These are phyloP conservation scores for Fraxinus ornus DNA, from an alignment of 305 asterid species.

Conservation along the genomic window DNA sequence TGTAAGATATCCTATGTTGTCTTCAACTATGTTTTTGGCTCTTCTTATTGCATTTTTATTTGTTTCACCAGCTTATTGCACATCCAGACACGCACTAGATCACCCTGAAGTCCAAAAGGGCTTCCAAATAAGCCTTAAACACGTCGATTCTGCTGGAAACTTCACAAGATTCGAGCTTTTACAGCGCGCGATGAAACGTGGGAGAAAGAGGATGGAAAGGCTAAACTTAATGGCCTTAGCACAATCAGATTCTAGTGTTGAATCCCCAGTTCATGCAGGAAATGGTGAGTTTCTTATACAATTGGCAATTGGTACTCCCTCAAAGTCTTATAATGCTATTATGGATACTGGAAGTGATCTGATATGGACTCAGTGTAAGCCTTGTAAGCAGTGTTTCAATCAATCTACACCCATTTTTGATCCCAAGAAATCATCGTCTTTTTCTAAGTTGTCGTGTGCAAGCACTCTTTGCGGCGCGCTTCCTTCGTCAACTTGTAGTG, in stretches of 20 bases:
- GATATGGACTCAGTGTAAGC: conserved; percentile 88
- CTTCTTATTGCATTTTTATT: conserved; percentile 9
- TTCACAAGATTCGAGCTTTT: conserved; percentile 59
- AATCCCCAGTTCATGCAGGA: conserved; percentile 61
- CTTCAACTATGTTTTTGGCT: neutral
- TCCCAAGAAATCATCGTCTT: conserved; percentile 61
- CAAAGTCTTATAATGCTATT: conserved; percentile 52
- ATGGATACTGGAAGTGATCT: conserved; percentile 84
- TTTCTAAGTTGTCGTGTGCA: conserved; percentile 48
- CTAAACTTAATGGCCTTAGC: conserved; percentile 43
- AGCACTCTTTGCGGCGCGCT: conserved; percentile 55
- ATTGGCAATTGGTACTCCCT: conserved; percentile 71
- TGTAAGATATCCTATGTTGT: neutral
- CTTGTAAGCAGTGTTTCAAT: conserved; percentile 61
- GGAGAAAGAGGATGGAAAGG: conserved; percentile 44
- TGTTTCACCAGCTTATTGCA: conserved; percentile 35
- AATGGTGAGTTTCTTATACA: conserved; percentile 74
- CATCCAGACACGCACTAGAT: conserved; percentile 40
- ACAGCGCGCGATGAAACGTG: conserved; percentile 65
- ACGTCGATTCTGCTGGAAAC: conserved; percentile 58
- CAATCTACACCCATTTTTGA: conserved; percentile 67
- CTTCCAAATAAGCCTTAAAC: conserved; percentile 46
- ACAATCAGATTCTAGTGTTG: conserved; percentile 31
- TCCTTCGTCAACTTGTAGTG: conserved; percentile 49
- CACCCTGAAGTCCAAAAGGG: conserved; percentile 33